phyloP scores from a whole-genome alignment of 495 filamentous ascomycete genomes.

The Venustampulla echinocandica region DNA sequence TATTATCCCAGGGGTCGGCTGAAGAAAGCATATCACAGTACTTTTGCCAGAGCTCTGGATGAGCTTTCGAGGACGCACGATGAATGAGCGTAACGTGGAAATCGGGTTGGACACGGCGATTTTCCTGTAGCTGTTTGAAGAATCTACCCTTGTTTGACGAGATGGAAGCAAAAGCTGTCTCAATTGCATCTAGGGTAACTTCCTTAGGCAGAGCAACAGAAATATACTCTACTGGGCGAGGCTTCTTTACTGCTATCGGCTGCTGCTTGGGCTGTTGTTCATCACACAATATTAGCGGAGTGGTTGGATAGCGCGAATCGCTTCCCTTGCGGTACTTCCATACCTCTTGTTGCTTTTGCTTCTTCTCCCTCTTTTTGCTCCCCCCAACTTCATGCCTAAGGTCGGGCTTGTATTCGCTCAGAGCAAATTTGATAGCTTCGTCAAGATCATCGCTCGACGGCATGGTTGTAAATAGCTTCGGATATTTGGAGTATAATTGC shows the following conservation, averaged over 20 bases:
- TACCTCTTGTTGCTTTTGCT: conserved; percentile 23
- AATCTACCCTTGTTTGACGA: conserved; percentile 47
- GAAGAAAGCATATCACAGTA: conserved; percentile 44
- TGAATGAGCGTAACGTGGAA: conserved; percentile 97
- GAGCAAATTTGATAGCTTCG: conserved; percentile 62
- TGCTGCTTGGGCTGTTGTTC: conserved; percentile 21
- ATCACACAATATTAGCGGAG: background rate
- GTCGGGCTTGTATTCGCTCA: conserved; percentile 70
- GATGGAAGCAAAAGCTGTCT: conserved; percentile 53
- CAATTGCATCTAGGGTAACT: conserved; percentile 52
- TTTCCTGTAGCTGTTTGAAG: conserved; percentile 64
- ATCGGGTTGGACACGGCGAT: conserved; percentile 64
- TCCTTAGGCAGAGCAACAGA: conserved; percentile 52
- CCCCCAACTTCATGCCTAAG: conserved; percentile 60
- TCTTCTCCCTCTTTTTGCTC: conserved; percentile 31
- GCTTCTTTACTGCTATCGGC: conserved; percentile 22
- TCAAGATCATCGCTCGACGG: conserved; percentile 71
- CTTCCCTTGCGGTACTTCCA: background rate
- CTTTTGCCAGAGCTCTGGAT: conserved; percentile 61
- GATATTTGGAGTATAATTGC: conserved; percentile 61
- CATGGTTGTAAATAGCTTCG: conserved; percentile 61
- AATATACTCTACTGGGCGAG: conserved; percentile 66
- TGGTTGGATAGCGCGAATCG: background rate
- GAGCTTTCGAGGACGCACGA: conserved; percentile 46
- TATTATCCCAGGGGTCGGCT: conserved; percentile 26